Percentiles rank a stretch among this genome's conserved stretches.
Evolutionary conservation across 345 rosid species (phyloP).

Genomic region (Geranium rotundifolium): DNA sequence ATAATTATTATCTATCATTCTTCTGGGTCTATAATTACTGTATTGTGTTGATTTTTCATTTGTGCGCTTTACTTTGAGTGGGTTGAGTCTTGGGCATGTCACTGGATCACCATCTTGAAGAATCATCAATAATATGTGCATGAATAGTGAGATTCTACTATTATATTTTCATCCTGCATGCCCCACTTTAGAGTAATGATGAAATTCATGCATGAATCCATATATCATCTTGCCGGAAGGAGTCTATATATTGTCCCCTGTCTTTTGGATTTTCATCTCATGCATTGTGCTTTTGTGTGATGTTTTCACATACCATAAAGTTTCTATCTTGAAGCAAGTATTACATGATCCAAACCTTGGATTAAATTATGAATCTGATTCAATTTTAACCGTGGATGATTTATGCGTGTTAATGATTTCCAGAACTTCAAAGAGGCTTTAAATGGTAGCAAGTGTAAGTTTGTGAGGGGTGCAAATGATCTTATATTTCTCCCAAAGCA

Average conservation of each 20-base stretch:
- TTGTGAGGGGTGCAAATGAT: conserved; percentile 38
- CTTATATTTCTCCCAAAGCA: conserved; percentile 64
- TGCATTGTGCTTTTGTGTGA: neutral
- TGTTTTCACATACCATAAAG: neutral
- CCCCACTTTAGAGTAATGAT: too few species aligned
- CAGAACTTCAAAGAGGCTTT: conserved; percentile 38
- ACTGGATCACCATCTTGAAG: too few species aligned
- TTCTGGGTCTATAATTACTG: neutral
- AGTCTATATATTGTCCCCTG: too few species aligned
- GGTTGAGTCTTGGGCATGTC: too few species aligned
- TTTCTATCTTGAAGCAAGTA: neutral
- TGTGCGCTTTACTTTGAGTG: too few species aligned
- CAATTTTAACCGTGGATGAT: conserved; percentile 2
- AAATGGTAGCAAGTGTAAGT: conserved; percentile 26
- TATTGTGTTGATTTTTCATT: too few species aligned
- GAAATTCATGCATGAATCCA: too few species aligned
- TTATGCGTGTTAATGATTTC: conserved; percentile 10
- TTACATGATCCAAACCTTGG: neutral
- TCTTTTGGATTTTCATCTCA: too few species aligned
- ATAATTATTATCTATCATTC: neutral
- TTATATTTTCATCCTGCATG: too few species aligned
- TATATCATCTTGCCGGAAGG: too few species aligned
- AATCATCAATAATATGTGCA: too few species aligned
- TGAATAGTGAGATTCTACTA: too few species aligned
- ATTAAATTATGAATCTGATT: neutral